These are phyloP conservation scores for Cryptococcus sp. DNA, from an alignment of 1,284 basidiomycete species.

Conservation along the genomic window DNA sequence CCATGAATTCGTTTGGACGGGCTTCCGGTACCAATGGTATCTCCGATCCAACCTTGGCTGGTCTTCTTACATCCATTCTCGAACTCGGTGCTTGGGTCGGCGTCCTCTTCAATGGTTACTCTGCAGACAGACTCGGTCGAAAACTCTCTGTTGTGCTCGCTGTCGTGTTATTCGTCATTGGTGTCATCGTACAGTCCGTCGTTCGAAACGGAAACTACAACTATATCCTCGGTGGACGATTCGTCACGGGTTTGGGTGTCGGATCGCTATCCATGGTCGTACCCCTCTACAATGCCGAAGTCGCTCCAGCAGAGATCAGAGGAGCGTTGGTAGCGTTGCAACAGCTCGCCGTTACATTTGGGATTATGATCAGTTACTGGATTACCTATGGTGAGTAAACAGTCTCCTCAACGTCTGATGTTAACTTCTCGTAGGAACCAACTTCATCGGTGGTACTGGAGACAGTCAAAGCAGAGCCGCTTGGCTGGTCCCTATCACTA, in stretches of 20 bases:
- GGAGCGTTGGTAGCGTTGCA: constrained; percentile 70
- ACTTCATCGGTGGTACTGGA: constrained; percentile 52
- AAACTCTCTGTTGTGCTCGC: constrained; percentile 8
- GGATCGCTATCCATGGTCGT: constrained; percentile 70
- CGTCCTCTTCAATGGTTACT: constrained; percentile 59
- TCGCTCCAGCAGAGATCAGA: constrained; percentile 69
- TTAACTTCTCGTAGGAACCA: constrained; percentile 46
- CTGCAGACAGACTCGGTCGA: constrained; percentile 23
- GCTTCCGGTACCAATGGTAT: constrained; percentile 1
- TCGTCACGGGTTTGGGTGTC: constrained; percentile 47
- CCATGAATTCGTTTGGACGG: neutral
- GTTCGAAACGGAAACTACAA: constrained; percentile 30
- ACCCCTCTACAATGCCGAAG: constrained; percentile 52
- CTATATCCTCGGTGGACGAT: constrained; percentile 42
- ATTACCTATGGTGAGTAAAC: constrained; percentile 50
- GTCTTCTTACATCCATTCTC: constrained; percentile 3
- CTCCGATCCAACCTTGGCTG: neutral
- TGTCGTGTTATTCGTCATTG: constrained; percentile 20
- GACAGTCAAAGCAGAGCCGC: constrained; percentile 6
- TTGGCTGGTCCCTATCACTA: constrained; percentile 59
- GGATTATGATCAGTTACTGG: constrained; percentile 72
- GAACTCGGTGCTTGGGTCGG: constrained; percentile 58
- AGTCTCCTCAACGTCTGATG: neutral
- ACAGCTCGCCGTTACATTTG: constrained; percentile 68
- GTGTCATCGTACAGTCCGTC: constrained; percentile 15